Percentiles rank a stretch among this genome's conserved stretches.
phyloP scores from a whole-genome alignment of 805 yeast species.

The Metschnikowia cerradonensis region DNA sequence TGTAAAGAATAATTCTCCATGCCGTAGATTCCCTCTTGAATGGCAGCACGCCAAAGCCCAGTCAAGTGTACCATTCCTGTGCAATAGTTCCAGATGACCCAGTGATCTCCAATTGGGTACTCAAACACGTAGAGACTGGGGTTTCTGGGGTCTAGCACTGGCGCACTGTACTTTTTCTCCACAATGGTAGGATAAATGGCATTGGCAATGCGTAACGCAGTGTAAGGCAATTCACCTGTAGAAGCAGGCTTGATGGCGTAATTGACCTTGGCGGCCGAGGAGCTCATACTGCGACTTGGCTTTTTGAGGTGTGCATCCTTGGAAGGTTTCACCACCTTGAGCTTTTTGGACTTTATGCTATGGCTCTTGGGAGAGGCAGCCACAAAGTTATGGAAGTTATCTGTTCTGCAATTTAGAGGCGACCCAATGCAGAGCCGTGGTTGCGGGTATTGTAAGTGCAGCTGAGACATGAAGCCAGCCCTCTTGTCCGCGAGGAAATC shows the following conservation, averaged over 20 bases:
- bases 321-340: background rate
- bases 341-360: background rate
- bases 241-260: background rate
- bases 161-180: constrained; percentile 59
- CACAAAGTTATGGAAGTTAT: background rate
- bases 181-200: constrained; percentile 6
- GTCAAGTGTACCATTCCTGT: constrained; percentile 86
- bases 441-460: background rate
- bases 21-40: constrained; percentile 10
- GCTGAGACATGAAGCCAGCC: background rate
- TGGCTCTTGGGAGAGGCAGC: background rate
- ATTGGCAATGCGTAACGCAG: background rate
- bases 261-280: background rate
- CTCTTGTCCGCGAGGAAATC: background rate
- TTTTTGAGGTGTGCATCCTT: background rate
- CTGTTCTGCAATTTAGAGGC: background rate
- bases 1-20: background rate
- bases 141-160: constrained; percentile 59
- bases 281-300: background rate
- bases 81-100: constrained; percentile 82
- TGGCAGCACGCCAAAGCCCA: constrained; percentile 72
- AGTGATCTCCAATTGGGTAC: constrained; percentile 61
- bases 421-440: background rate
- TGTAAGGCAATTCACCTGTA: background rate
- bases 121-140: constrained; percentile 68